Evolutionary conservation across 2,329 filamentous ascomycete genomes (phyloP), one percentile per base, ranked within the genome.

Genomic region (Hymenoscyphus occultus): DNA sequence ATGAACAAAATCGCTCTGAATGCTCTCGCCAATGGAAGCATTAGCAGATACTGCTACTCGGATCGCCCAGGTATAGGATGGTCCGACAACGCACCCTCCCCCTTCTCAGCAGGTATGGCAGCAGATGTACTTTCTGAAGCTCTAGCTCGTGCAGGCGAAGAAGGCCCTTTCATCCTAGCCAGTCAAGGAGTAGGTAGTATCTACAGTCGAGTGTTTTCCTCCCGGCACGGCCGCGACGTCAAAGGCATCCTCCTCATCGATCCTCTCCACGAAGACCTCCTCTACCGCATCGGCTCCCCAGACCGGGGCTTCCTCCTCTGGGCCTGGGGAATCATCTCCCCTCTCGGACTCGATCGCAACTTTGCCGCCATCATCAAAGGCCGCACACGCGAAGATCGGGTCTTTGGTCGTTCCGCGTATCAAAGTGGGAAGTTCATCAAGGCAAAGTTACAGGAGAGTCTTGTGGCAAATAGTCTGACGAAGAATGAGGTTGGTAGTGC

Each of bases 71-170:
- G 95, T 1, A 85, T 94, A 64, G 94, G 85, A 6, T 97, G 92
- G 88, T 86, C 87, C 68, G 95, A 99, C 77, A 94, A 95, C 63
- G 93, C 94, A 0, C 95, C 95, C 1, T 97, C 93, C 5, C 95
- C 95, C 0, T 89, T 97, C 72, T 96, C 92, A 5, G 94, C 92
- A 4, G 93, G 93, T 56, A 97, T 97, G 86, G 90, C 91, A n/a
- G 89, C 91, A 5, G 93, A 97, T 73, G 92, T 89, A 0, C 81
- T 98, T 32, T 93, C 92, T 56, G 93, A 98, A 79, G 92, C 93
- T 2, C 84, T 99, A 5, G 88, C 90, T 1, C 82, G 86, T 51
- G 87, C 90, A 3, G 93, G 89, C 32, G 95, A 98, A 78, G 83
- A 87, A 59, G 93, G 94, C 0, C 94, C 95, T 0, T 99, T 91